Conservation (phyloP, 2,329 filamentous ascomycete species). For the Aspergillus aculeatinus region DNA sequence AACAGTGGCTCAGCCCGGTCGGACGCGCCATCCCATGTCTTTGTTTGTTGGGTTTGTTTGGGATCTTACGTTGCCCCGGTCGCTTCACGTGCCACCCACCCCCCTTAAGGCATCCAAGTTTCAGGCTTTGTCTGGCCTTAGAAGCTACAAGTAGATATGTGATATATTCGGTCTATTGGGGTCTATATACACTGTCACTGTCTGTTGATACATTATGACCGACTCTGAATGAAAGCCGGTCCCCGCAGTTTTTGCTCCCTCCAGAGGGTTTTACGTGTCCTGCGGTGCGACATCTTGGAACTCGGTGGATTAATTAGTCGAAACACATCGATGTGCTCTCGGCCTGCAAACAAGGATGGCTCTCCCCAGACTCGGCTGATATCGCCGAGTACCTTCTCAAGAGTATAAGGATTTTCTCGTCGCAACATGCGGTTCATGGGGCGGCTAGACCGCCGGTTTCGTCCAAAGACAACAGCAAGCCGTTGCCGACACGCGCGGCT, state of each 20-base stretch:
- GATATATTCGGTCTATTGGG: too few relatives aligned
- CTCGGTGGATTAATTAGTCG: constrained; percentile 16
- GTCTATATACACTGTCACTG: background rate
- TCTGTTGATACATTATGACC: background rate
- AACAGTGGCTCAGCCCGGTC: background rate
- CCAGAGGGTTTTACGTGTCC: constrained; percentile 7
- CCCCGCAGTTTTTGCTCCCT: background rate
- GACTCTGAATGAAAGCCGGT: constrained; percentile 1
- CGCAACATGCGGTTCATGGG: constrained; percentile 38
- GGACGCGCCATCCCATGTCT: constrained; percentile 7
- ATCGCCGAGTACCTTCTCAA: constrained; percentile 32
- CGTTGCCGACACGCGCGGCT: constrained; percentile 36
- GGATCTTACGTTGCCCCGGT: constrained; percentile 1
- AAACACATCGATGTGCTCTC: constrained; percentile 21
- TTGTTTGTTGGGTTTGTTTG: constrained; percentile 4
- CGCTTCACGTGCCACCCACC: too few relatives aligned
- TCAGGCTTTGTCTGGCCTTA: too few relatives aligned
- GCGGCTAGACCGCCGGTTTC: constrained; percentile 29
- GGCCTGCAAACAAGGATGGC: constrained; percentile 28
- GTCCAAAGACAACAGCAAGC: constrained; percentile 39
- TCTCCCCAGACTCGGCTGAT: constrained; percentile 38
- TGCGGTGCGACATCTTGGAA: constrained; percentile 5
- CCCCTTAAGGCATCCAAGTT: too few relatives aligned
- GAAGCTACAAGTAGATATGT: too few relatives aligned
- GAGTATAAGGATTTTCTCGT: constrained; percentile 35